These are phyloP conservation scores for Pestalotiopsis sp. DNA, from an alignment of 2,329 filamentous ascomycete species.

Conservation along the genomic window DNA sequence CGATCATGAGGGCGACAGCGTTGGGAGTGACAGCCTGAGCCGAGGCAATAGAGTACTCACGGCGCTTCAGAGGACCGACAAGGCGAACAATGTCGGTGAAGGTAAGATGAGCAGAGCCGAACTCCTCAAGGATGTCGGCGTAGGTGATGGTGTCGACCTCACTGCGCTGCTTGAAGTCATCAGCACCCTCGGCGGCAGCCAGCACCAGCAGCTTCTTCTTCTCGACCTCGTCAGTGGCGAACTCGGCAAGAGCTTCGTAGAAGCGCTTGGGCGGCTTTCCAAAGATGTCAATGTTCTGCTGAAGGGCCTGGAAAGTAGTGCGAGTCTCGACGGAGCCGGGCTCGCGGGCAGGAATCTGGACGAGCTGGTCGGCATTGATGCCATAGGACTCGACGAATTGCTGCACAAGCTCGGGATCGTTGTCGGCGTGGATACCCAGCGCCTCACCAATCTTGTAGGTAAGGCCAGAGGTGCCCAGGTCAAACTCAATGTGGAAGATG, in stretches of 20 bases:
- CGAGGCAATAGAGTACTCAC: conserved; percentile 98
- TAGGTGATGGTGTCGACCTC: conserved; percentile 92
- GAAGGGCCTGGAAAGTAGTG: conserved; percentile 87
- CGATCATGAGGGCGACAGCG: conserved; percentile 92
- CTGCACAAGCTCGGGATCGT: conserved; percentile 75
- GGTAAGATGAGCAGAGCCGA: conserved; percentile 80
- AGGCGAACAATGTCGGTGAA: conserved; percentile 90
- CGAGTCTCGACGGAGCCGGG: conserved; percentile 78
- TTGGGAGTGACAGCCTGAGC: conserved; percentile 91
- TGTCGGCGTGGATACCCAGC: conserved; percentile 93
- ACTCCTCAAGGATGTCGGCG: conserved; percentile 87
- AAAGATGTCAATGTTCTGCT: conserved; percentile 95
- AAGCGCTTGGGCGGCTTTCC: conserved; percentile 96
- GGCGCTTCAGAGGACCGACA: conserved; percentile 87
- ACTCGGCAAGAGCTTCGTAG: conserved; percentile 89
- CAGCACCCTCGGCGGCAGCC: conserved; percentile 74
- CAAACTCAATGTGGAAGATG: conserved; percentile 99
- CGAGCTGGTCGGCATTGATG: conserved; percentile 76
- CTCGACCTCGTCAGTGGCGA: conserved; percentile 79
- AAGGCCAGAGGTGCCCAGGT: conserved; percentile 85
- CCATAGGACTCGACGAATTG: conserved; percentile 91
- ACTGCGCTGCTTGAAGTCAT: conserved; percentile 87
- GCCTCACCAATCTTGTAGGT: conserved; percentile 98
- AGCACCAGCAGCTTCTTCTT: conserved; percentile 77
- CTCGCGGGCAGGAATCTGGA: conserved; percentile 89